phyloP scores from a whole-genome alignment of 2,329 filamentous ascomycete genomes.

The Penicillium polonicum region DNA sequence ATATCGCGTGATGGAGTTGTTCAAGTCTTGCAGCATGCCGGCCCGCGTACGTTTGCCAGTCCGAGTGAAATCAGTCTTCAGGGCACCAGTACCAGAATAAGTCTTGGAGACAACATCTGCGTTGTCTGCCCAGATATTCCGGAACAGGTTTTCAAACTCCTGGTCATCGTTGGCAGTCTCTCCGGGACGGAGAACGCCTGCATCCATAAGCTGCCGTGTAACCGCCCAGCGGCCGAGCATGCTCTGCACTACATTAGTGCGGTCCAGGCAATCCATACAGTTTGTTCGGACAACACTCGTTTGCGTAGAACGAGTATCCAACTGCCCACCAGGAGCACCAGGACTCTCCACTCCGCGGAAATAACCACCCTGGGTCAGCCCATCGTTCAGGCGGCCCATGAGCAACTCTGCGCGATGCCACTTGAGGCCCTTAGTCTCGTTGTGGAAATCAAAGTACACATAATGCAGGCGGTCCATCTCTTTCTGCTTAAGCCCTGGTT shows the following conservation, averaged over 20 bases:
- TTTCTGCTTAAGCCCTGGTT: slow-evolving; percentile 59
- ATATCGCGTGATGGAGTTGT: slow-evolving; percentile 86
- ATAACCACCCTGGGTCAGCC: slow-evolving; percentile 77
- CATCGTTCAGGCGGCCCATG: slow-evolving; percentile 75
- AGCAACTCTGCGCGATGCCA: slow-evolving; percentile 90
- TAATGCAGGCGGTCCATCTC: slow-evolving; percentile 87
- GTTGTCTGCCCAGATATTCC: slow-evolving; percentile 98
- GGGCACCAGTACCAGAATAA: slow-evolving; percentile 92
- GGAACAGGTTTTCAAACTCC: slow-evolving; percentile 85
- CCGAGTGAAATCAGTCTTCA: slow-evolving; percentile 98
- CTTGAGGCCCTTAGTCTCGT: slow-evolving; percentile 89
- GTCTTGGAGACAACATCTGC: slow-evolving; percentile 90
- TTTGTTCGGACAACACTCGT: slow-evolving; percentile 93
- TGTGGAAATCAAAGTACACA: slow-evolving; percentile 97
- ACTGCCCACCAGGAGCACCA: slow-evolving; percentile 63
- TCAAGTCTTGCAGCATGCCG: slow-evolving; percentile 81
- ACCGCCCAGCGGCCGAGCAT: slow-evolving; percentile 91
- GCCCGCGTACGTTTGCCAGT: slow-evolving; percentile 82
- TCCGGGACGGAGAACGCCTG: slow-evolving; percentile 73
- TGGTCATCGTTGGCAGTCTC: slow-evolving; percentile 76
- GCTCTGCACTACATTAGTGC: slow-evolving; percentile 96
- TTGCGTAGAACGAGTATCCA: slow-evolving; percentile 80
- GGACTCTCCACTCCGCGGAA: slow-evolving; percentile 90
- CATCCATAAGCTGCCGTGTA: slow-evolving; percentile 81
- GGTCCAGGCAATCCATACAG: slow-evolving; percentile 98